A percentile compares a stretch with the other conserved stretches of the same genome.
Conservation (phyloP, 169 alveolate species). For the Plasmodium gaboni region DNA sequence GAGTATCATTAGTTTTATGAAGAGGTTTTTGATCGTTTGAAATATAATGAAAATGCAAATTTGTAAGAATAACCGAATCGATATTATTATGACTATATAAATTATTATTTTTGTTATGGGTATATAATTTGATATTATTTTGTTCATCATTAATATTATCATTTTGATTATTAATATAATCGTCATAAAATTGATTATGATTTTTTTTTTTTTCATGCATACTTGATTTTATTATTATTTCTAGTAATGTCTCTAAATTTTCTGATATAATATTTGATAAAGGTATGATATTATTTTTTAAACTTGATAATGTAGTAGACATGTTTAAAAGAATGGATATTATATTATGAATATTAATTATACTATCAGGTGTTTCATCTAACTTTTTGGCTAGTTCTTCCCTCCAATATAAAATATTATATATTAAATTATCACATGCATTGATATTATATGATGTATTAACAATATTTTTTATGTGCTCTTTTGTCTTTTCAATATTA, state of each 20-base stretch:
- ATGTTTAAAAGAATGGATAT: constrained; percentile 56
- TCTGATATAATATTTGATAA: constrained; percentile 35
- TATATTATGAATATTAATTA: constrained; percentile 55
- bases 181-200: constrained; percentile 17
- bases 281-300: constrained; percentile 62
- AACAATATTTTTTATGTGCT: constrained; percentile 52
- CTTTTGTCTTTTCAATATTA: constrained; percentile 48
- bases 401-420: constrained; percentile 46
- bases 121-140: not conserved
- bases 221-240: constrained; percentile 40
- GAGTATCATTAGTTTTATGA: not conserved
- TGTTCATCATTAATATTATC: constrained; percentile 10
- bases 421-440: constrained; percentile 37
- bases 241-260: constrained; percentile 57
- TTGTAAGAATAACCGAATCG: constrained; percentile 16
- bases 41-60: constrained; percentile 37
- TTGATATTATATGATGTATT: constrained; percentile 22
- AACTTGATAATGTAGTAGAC: constrained; percentile 49
- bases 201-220: constrained; percentile 1
- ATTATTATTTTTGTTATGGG: not conserved
- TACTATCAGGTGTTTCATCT: constrained; percentile 53
- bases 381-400: constrained; percentile 39
- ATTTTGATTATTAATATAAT: constrained; percentile 27
- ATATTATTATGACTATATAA: not conserved
- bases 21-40: constrained; percentile 8